phyloP scores from a whole-genome alignment of 2,329 filamentous ascomycete species.

The Nigrospora osmanthi region DNA sequence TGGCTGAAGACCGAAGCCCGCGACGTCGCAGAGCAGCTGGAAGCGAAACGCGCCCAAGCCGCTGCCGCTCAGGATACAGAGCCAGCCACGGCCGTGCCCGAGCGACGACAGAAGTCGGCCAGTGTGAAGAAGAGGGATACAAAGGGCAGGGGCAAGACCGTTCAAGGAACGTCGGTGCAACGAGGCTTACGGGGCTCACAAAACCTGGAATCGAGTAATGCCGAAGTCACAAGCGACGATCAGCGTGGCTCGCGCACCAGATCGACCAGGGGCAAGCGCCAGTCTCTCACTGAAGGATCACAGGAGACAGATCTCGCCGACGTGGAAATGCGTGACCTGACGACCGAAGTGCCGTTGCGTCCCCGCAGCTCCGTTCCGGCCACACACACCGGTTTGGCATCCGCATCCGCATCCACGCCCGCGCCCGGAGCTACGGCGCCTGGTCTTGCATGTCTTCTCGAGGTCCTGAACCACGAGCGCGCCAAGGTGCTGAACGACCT shows the following conservation, averaged over 20 bases:
- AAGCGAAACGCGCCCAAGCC: not conserved
- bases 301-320: slow-evolving; percentile 1
- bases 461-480: slow-evolving; percentile 15
- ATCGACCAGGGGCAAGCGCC: not conserved
- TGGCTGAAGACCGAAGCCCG: slow-evolving; percentile 32
- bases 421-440: not conserved
- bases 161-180: not conserved
- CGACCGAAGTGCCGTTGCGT: not conserved
- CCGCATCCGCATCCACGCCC: not conserved
- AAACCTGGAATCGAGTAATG: not conserved
- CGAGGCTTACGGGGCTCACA: slow-evolving; percentile 1
- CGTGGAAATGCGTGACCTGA: slow-evolving; percentile 4
- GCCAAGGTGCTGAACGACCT: slow-evolving; percentile 15
- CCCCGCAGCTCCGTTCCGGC: not conserved
- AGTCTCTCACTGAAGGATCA: not conserved
- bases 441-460: slow-evolving; percentile 5
- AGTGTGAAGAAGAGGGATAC: not conserved
- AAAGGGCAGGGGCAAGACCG: slow-evolving; percentile 1
- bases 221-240: slow-evolving; percentile 2
- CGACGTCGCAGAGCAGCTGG: not conserved
- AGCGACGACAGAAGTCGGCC: not conserved
- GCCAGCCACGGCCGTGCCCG: not conserved
- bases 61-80: not conserved
- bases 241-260: slow-evolving; percentile 1
- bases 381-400: too few relatives aligned